Evolutionary conservation across 208 protist genomes (phyloP), one percentile per base, ranked within the genome.

Genomic region (Acanthamoeba healyi): DNA sequence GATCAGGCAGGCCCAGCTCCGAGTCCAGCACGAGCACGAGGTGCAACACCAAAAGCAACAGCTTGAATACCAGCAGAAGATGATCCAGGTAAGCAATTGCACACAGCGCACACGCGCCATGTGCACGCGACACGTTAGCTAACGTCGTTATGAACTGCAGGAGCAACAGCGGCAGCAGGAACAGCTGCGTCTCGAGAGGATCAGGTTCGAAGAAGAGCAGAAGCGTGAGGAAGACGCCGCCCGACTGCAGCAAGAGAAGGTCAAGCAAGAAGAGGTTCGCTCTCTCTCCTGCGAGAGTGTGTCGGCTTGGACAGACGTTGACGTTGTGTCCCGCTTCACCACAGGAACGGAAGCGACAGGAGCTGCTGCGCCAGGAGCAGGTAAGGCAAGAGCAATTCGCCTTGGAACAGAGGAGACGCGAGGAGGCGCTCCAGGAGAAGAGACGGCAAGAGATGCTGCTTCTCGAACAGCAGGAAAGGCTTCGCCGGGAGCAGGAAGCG

Each of bases 311-410:
- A n/a, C n/a, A n/a, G n/a, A n/a, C n/a, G n/a, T n/a, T n/a, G n/a
- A n/a, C n/a, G n/a, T n/a, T n/a, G n/a, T n/a, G n/a, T n/a, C n/a
- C n/a, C n/a, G n/a, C 38, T 44, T 82, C 72, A 4, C 24, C 9
- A 51, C 36, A 82, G 72, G 72, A 82, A 29, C 34, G 34, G 72
- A 82, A 82, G 38, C 81, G 81, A 40, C 81, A 89, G 51, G 81
- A 89, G n/a, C 15, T 89, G 38, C 29, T 89, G 38, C 42, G 81
- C 5, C 81, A 89, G 51, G 81, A 89, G 29, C 51, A 42, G 81
- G 29, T 36, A 24, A 10, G 81, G 54, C 81, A 89, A 49, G 81
- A 89, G 49, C 46, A 89, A 24, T 65, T 89, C 54, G 54, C 51
- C 10, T 7, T 17, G 34, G 81, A 89, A 29, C 81, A 89, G 32